Evolutionary conservation across 2,329 filamentous ascomycete species (phyloP).

Genomic region (Paraphaeosphaeria minitans): DNA sequence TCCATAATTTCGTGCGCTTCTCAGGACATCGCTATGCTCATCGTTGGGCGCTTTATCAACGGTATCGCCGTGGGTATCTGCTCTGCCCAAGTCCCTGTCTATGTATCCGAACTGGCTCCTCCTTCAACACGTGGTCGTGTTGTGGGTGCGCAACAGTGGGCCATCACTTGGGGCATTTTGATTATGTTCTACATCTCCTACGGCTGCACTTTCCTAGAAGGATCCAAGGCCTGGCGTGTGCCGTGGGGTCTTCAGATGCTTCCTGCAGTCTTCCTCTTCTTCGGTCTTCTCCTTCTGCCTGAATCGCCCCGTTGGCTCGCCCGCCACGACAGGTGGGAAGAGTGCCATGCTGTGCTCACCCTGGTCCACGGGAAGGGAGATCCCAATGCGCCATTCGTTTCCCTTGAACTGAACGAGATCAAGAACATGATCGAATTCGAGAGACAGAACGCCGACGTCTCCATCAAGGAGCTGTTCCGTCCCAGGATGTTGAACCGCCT

Average conservation of each 20-base stretch:
- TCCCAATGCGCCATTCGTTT: conserved; percentile 67
- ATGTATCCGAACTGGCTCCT: conserved; percentile 69
- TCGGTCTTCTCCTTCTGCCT: conserved; percentile 59
- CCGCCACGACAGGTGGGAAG: conserved; percentile 53
- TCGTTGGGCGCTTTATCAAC: conserved; percentile 72
- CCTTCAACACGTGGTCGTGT: conserved; percentile 65
- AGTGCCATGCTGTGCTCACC: conserved; percentile 48
- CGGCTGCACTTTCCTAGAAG: conserved; percentile 42
- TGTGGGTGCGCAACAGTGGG: conserved; percentile 74
- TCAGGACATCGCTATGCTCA: conserved; percentile 72
- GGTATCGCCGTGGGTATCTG: conserved; percentile 76
- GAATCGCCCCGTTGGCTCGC: conserved; percentile 55
- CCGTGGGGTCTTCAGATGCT: conserved; percentile 48
- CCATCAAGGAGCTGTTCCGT: conserved; percentile 73
- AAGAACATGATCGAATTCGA: conserved; percentile 76
- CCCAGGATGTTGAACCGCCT: conserved; percentile 77
- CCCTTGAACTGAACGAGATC: conserved; percentile 73
- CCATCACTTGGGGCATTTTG: conserved; percentile 68
- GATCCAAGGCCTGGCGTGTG: conserved; percentile 42
- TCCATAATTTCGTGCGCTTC: conserved; percentile 67
- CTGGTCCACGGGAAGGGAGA: conserved; percentile 63
- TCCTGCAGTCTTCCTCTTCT: conserved; percentile 43
- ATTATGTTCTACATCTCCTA: conserved; percentile 47
- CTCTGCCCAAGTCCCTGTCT: conserved; percentile 71
- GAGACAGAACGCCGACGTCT: conserved; percentile 69